Evolutionary conservation across 2,329 filamentous ascomycete species (phyloP), one percentile per base, ranked within the genome.

Genomic region (Rhynchosporium agropyri): DNA sequence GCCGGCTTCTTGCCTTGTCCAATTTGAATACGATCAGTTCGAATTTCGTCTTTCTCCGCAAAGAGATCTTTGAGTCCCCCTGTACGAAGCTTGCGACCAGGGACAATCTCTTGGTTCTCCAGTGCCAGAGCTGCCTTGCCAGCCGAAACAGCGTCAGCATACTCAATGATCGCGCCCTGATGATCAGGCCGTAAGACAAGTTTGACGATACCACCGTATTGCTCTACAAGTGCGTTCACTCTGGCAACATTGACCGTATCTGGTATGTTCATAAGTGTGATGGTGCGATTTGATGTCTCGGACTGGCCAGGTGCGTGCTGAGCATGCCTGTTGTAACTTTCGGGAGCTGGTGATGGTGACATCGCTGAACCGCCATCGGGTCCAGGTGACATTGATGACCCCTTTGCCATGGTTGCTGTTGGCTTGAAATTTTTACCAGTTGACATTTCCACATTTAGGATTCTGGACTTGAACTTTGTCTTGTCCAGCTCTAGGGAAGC

Each of bases 231-330:
- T 0, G 87, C 82, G 50, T 85, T 85, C 60, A 99, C 85, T 36
- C 93, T 91, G 1, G 90, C 86, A 71, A 96, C 91, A 68, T 96
- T 97, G 71, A 98, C 86, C 0, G 93, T 98, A 72, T 98, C 95
- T 0, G 95, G 92, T 0, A 99, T 80, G 66, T 93, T 89, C 77
- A 97, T 85, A 33, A 99, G 79, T 9, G 89, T 89, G 56, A 98
- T 82, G 0, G 91, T 95, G 58, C 92, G 87, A 56, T 87, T 84
- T 36, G 80, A 76, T 26, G 85, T 83, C 15, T 86, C 81, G 5
- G 75, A 75, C 7, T 78, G 76, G 0, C 81, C 79, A 20, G 81
- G 79, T 12, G 73, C 72, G 50, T 66, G 64, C 31, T 66, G 67
- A 29, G 68, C 66, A 57, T 69, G 69, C 26, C 58, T 67, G 31